A percentile compares a stretch with the other conserved stretches of the same genome.
phyloP scores from a whole-genome alignment of 2,329 filamentous ascomycete genomes.

The Kalaharituber pfeilii region DNA sequence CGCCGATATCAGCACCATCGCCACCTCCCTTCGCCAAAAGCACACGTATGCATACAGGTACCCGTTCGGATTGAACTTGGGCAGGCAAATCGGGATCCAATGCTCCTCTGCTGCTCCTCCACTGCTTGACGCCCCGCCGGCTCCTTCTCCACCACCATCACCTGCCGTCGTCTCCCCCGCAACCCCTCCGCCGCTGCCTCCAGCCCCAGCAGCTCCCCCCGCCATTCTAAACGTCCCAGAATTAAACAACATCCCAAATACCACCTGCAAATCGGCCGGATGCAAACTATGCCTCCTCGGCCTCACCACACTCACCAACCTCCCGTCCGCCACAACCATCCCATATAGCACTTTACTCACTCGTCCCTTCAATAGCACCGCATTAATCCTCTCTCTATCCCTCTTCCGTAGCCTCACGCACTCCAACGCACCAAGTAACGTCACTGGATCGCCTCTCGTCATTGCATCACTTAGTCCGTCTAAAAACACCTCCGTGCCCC shows the following conservation, averaged over 20 bases:
- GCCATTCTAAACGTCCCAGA: constrained; percentile 69
- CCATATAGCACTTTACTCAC: constrained; percentile 74
- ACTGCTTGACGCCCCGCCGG: too few relatives aligned
- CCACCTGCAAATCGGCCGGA: constrained; percentile 82
- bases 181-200: constrained; percentile 33
- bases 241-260: constrained; percentile 99
- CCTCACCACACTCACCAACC: constrained; percentile 82
- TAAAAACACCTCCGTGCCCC: constrained; percentile 79
- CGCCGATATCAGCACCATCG: constrained; percentile 78
- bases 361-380: constrained; percentile 61
- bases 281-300: constrained; percentile 91
- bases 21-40: constrained; percentile 79
- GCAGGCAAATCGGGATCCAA: constrained; percentile 91
- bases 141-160: too few relatives aligned
- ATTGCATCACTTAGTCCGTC: constrained; percentile 90
- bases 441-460: constrained; percentile 76
- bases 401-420: constrained; percentile 84
- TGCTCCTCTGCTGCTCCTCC: constrained; percentile 44
- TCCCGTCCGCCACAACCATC: constrained; percentile 77
- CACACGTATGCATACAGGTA: constrained; percentile 99
- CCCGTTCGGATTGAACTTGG: constrained; percentile 90
- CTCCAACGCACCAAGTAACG: constrained; percentile 75
- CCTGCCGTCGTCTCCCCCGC: background rate
- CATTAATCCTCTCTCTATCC: constrained; percentile 72
- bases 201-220: background rate